Evolutionary conservation across 352 stramenopile species (phyloP).

Genomic region (Pythium scleroteichum): DNA sequence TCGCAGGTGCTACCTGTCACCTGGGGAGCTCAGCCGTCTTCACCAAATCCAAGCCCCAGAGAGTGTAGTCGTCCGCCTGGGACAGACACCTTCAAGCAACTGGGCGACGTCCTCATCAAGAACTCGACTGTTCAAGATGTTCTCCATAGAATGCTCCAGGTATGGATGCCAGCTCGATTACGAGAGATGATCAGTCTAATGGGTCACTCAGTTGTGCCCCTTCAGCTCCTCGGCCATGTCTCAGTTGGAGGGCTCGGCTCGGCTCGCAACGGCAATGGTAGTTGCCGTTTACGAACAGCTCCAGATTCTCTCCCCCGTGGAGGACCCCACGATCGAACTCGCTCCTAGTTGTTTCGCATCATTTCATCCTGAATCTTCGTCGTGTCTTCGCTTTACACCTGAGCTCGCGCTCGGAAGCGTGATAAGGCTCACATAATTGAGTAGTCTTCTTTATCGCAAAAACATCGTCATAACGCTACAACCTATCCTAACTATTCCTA

Average conservation of each 20-base stretch:
- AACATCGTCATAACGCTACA: constrained; percentile 9
- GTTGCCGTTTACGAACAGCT: constrained; percentile 48
- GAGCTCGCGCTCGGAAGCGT: constrained; percentile 19
- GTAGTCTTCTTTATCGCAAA: too few species aligned
- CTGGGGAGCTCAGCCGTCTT: constrained; percentile 21
- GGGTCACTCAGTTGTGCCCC: not conserved
- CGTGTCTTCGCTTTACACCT: not conserved
- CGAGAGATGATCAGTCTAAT: not conserved
- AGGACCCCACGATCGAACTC: not conserved
- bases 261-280: constrained; percentile 38
- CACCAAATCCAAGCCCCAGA: not conserved
- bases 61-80: not conserved
- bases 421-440: constrained; percentile 10
- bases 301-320: constrained; percentile 29
- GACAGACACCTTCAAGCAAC: not conserved
- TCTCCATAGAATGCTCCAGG: constrained; percentile 18
- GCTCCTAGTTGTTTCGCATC: constrained; percentile 2
- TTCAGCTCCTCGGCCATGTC: not conserved
- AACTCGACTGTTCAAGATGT: not conserved
- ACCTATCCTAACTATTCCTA: constrained; percentile 22
- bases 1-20: constrained; percentile 35
- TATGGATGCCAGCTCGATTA: not conserved
- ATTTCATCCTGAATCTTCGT: not conserved
- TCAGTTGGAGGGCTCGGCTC: constrained; percentile 13
- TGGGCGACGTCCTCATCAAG: not conserved